These are phyloP conservation scores for Termitomyces sp. DNA, from an alignment of 768 basidiomycete species.

Conservation along the genomic window DNA sequence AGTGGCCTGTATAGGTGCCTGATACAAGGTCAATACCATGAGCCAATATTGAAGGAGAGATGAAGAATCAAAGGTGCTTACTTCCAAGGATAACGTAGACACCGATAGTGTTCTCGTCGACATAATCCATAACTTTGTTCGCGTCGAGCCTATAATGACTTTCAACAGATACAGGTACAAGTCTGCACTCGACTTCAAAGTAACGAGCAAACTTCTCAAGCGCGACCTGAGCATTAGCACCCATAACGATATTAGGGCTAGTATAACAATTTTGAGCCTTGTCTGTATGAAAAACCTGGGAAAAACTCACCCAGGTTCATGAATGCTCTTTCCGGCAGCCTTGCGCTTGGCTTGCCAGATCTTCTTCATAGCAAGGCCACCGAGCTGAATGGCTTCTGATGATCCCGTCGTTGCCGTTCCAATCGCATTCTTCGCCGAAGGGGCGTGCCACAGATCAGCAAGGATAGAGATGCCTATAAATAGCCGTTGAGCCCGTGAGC, in stretches of 20 bases:
- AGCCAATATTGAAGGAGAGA: constrained; percentile 35
- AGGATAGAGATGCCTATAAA: constrained; percentile 35
- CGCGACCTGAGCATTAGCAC: constrained; percentile 74
- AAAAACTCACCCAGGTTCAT: constrained; percentile 62
- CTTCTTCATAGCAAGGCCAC: constrained; percentile 72
- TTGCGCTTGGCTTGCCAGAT: constrained; percentile 68
- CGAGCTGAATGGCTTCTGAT: constrained; percentile 70
- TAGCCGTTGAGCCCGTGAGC: neutral
- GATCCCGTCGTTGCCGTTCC: constrained; percentile 73
- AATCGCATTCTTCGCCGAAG: constrained; percentile 55
- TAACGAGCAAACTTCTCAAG: constrained; percentile 71
- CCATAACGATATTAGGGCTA: constrained; percentile 65
- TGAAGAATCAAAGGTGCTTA: constrained; percentile 26
- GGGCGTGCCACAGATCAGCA: constrained; percentile 69
- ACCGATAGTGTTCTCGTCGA: constrained; percentile 76
- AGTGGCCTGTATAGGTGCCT: constrained; percentile 63
- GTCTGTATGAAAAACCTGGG: neutral
- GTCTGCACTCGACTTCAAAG: constrained; percentile 63
- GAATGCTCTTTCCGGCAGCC: constrained; percentile 62
- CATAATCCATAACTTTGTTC: constrained; percentile 57
- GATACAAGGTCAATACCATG: neutral
- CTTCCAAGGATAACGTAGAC: constrained; percentile 52
- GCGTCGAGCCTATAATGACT: constrained; percentile 55
- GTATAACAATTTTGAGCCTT: neutral
- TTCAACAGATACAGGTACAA: constrained; percentile 48